Conservation (phyloP, 139 green algal species). For the Ulvella scutata region DNA sequence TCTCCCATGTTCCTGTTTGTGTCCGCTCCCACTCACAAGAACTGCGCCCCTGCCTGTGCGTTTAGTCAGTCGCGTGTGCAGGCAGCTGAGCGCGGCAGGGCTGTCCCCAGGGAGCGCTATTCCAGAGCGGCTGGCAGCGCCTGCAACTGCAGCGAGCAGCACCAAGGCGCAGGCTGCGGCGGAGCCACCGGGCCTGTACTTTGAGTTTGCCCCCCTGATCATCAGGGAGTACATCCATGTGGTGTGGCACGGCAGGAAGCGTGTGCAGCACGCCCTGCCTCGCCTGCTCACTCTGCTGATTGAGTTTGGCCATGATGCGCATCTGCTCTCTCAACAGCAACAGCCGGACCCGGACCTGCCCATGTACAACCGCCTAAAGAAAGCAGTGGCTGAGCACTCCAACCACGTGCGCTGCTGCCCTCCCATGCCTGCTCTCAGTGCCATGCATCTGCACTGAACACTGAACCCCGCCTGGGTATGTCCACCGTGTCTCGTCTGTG, state of each 20-base stretch:
- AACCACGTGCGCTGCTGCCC: not conserved
- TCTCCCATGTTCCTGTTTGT: no score
- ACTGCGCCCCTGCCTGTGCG: no score
- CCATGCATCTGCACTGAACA: no score
- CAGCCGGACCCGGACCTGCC: not conserved
- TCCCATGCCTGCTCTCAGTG: no score
- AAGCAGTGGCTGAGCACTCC: slow-evolving; percentile 2
- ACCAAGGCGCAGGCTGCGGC: not conserved
- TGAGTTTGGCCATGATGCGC: slow-evolving; percentile 52
- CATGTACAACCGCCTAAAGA: slow-evolving; percentile 20
- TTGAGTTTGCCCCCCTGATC: slow-evolving; percentile 2
- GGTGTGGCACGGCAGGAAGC: slow-evolving; percentile 35
- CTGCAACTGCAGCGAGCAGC: no score
- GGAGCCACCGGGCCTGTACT: not conserved
- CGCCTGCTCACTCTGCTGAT: slow-evolving; percentile 91
- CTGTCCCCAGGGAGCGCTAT: no score
- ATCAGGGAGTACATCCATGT: slow-evolving; percentile 55
- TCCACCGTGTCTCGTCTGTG: no score
- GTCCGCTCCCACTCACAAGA: no score
- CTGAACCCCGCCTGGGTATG: no score
- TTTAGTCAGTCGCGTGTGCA: no score
- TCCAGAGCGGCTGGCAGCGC: no score
- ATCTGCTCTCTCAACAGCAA: not conserved
- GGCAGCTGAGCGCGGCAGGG: no score
- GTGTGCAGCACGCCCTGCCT: slow-evolving; percentile 70